Conservation (phyloP, 192 early-diverging fungal species). For the Mortierella claussenii region DNA sequence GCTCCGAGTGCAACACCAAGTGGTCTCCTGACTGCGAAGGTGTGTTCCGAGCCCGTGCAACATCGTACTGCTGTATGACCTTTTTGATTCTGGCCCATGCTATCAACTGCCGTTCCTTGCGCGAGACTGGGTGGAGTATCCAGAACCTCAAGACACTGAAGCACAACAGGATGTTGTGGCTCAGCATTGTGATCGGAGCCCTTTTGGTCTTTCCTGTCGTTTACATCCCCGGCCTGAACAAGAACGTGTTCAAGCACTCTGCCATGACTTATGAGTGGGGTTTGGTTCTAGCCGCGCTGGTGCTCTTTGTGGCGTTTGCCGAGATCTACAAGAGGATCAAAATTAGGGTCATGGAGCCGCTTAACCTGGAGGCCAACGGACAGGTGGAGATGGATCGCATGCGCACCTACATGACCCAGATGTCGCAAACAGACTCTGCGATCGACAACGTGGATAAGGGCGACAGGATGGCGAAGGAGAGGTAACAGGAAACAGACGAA, state of each 20-base stretch:
- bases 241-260: slow-evolving; percentile 47
- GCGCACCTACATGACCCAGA: slow-evolving; percentile 14
- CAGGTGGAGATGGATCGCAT: slow-evolving; percentile 40
- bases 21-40: slow-evolving; percentile 57
- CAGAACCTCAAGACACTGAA: slow-evolving; percentile 26
- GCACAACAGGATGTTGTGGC: slow-evolving; percentile 53
- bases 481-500: slow-evolving; percentile 7
- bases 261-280: slow-evolving; percentile 36
- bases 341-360: slow-evolving; percentile 24
- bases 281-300: slow-evolving; percentile 14
- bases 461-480: not conserved
- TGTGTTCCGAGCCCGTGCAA: slow-evolving; percentile 78
- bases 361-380: slow-evolving; percentile 9
- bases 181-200: slow-evolving; percentile 64
- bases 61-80: slow-evolving; percentile 77
- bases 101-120: slow-evolving; percentile 78
- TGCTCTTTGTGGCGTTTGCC: slow-evolving; percentile 39
- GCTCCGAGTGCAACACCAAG: slow-evolving; percentile 65
- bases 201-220: slow-evolving; percentile 52
- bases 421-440: slow-evolving; percentile 6
- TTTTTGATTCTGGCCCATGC: slow-evolving; percentile 77
- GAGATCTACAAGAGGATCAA: slow-evolving; percentile 47
- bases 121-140: slow-evolving; percentile 67
- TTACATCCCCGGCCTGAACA: slow-evolving; percentile 48
- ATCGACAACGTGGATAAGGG: slow-evolving; percentile 3